Evolutionary conservation across 2,329 filamentous ascomycete genomes (phyloP).

Genomic region (Xylariaceae sp.): DNA sequence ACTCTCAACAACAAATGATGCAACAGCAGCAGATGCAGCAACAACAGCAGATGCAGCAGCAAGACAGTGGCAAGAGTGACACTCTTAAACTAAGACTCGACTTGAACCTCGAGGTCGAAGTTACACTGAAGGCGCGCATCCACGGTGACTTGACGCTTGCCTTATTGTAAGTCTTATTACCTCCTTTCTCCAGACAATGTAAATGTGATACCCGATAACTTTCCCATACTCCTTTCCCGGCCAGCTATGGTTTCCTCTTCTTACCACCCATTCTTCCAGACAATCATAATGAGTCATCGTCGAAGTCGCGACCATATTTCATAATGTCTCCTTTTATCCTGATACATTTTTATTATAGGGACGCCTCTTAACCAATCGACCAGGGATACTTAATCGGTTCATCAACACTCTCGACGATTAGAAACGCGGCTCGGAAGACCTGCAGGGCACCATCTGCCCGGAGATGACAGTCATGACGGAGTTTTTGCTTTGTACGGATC

Average conservation of each 20-base stretch:
- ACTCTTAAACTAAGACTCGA: slow-evolving; percentile 71
- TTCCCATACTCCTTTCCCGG: neutral
- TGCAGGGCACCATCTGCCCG: too few relatives aligned
- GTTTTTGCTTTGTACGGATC: too few relatives aligned
- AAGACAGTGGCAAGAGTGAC: slow-evolving; percentile 45
- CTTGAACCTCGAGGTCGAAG: slow-evolving; percentile 77
- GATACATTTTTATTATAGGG: neutral
- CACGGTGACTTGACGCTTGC: slow-evolving; percentile 76
- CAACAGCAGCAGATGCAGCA: slow-evolving; percentile 14
- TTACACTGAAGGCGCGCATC: slow-evolving; percentile 80
- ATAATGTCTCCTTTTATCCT: neutral
- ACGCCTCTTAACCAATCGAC: neutral
- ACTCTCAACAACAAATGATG: slow-evolving; percentile 16
- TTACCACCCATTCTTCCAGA: neutral
- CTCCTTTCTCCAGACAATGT: neutral
- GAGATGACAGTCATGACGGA: neutral
- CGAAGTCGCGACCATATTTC: neutral
- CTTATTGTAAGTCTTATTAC: slow-evolving; percentile 48
- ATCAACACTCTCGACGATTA: too few relatives aligned
- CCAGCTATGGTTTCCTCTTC: neutral
- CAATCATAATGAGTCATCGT: neutral
- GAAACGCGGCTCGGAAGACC: too few relatives aligned
- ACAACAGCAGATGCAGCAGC: slow-evolving; percentile 13
- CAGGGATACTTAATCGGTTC: neutral
- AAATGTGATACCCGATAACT: too few relatives aligned